Evolutionary conservation across 176 grass and related monocot genomes (phyloP), one percentile per base, ranked within the genome.

Genomic region (Otatea glauca): DNA sequence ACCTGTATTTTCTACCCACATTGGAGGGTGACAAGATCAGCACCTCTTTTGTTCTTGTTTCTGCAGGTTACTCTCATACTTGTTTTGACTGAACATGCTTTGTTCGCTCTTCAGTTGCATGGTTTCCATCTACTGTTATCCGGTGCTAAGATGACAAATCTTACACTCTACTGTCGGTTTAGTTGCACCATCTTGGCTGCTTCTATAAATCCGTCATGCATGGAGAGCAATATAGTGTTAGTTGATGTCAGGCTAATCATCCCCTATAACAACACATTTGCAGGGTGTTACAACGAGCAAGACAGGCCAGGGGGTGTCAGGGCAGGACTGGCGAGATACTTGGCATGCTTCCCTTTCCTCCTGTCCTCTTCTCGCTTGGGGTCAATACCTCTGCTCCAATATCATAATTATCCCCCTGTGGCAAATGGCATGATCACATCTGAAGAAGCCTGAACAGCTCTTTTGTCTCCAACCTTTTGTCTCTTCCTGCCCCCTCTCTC

Each of bases 381-480:
- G 63, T 72, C 60, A 79, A 80, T 29, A 78, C 5, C 29, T 50
- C n/a, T 81, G 70, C 83, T 9, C 35, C 73, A 18, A 12, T 21
- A 17, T 50, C 67, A 81, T 75, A 60, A 81, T 73, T 80, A 88
- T 32, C 27, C 71, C n/a, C 70, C 68, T 80, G 74, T 21, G 35
- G 29, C 49, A 55, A 53, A 21, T 76, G 51, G 63, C 82, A 90
- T 87, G 59, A 69, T 63, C 27, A 84, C 77, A 79, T 86, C 78
- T 81, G 84, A 67, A 83, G 87, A 87, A 45, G 76, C 38, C 61
- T 54, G 75, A 79, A 83, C 60, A 86, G 84, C 87, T 93, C 88
- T 72, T 88, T 84, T 85, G 81, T 77, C 77, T 81, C 89, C 82
- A 86, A 84, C 84, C 90, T 41, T 86, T 91, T 88, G 84, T 88